Evolutionary conservation across 1,284 basidiomycete species (phyloP), one percentile per base, ranked within the genome.

Genomic region (Lignosus rhinocerotis): DNA sequence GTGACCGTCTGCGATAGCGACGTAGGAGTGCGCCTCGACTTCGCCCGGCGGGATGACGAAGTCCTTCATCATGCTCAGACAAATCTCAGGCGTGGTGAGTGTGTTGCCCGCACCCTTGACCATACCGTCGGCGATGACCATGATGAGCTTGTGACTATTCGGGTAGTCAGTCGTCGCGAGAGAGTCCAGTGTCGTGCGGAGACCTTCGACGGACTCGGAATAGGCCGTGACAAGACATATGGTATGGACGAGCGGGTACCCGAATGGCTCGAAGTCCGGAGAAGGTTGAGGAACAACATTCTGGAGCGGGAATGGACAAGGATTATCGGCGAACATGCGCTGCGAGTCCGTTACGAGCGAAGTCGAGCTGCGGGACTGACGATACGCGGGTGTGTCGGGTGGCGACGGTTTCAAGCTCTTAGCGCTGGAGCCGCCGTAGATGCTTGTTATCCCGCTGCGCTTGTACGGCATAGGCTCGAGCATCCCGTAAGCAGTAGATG

Each of bases 151-250:
- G 80, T 99, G 97, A 66, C 91, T 94, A 79, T 99, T 98, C 31
- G 96, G 96, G 72, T 98, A 99, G 75, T 98, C 96, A 45, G 96
- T 98, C 7, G 96, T 99, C 5, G 96, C 95, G 25, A 99, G 85
- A 16, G 96, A 98, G 76, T 99, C 96, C 25, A 99, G 80, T 0
- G 97, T 99, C 8, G 97, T 99, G 39, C 96, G 87, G 3, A 99
- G 80, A 79, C 97, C 97, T 73, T 98, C 96, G 33, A 96, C 84
- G 2, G 94, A 96, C 75, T 99, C 96, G 1, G 96, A 98, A 73
- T 99, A 99, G 2, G 97, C 97, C 1, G 97, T 99, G 62, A 99
- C 97, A 33, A 99, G 87, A 70, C 94, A 95, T 66, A 99, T 95
- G 6, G 93, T 89, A 73, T 99, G 94, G 2, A 88, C 92, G 25